A percentile compares a stretch with the other conserved stretches of the same genome.
Evolutionary conservation across 805 yeast species (phyloP).

Genomic region (Yarrowia sp.): DNA sequence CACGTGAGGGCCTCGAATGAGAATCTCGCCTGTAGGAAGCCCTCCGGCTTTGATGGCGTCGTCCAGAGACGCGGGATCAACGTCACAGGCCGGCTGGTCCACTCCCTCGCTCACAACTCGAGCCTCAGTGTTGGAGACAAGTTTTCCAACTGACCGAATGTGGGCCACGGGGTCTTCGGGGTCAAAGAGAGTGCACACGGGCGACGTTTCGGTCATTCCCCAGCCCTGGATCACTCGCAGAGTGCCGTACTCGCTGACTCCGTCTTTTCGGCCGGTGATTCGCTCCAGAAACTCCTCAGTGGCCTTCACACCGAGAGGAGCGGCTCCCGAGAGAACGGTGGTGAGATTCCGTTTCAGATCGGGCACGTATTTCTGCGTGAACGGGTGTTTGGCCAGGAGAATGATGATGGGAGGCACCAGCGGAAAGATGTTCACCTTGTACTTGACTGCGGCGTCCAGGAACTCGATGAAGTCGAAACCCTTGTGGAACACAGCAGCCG

Average conservation of each 20-base stretch:
- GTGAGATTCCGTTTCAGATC: conserved; percentile 54
- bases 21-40: conserved; percentile 56
- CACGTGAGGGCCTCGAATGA: conserved; percentile 62
- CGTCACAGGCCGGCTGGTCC: conserved; percentile 33
- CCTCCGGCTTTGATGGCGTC: conserved; percentile 12
- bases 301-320: conserved; percentile 51
- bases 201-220: conserved; percentile 40
- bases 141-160: conserved; percentile 5
- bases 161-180: conserved; percentile 24
- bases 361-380: conserved; percentile 53
- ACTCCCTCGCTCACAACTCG: conserved; percentile 19
- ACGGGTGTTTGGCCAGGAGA: conserved; percentile 56
- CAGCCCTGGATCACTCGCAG: conserved; percentile 40
- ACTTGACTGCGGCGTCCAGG: conserved; percentile 46
- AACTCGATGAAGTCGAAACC: conserved; percentile 50
- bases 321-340: conserved; percentile 57
- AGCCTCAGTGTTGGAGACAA: not conserved
- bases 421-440: conserved; percentile 52
- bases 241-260: not conserved
- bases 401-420: conserved; percentile 56
- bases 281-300: conserved; percentile 18
- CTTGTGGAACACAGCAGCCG: conserved; percentile 45
- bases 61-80: conserved; percentile 1
- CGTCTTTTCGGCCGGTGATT: conserved; percentile 39
- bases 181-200: conserved; percentile 34